These are phyloP conservation scores for Fomitopsis betulina DNA, from an alignment of 1,284 basidiomycete genomes.

Conservation along the genomic window DNA sequence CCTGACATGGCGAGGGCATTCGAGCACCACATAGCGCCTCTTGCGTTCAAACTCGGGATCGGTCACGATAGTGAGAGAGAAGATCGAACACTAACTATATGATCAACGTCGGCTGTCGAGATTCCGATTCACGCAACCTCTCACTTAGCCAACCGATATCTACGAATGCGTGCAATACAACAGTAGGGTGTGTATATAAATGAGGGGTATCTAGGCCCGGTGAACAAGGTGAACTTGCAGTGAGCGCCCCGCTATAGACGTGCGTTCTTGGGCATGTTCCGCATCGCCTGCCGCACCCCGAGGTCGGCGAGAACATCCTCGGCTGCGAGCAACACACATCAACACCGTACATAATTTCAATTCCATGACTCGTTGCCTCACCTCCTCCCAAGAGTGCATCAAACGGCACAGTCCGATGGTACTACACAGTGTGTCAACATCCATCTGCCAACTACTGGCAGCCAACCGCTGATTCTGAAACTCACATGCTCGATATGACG, in stretches of 20 bases:
- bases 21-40: not conserved
- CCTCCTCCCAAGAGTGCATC: conserved; percentile 69
- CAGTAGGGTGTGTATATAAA: not conserved
- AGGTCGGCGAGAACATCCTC: conserved; percentile 44
- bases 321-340: not conserved
- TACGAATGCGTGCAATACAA: not conserved
- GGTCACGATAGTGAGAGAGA: not conserved
- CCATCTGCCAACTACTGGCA: conserved; percentile 11
- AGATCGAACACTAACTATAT: not conserved
- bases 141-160: no score
- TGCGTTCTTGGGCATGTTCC: conserved; percentile 51
- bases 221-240: not conserved
- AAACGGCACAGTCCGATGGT: conserved; percentile 64
- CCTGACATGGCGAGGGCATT: not conserved
- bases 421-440: conserved; percentile 33
- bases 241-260: conserved; percentile 28
- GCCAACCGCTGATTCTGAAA: no score
- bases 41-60: no score
- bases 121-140: not conserved
- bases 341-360: not conserved
- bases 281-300: conserved; percentile 60
- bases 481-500: conserved; percentile 63
- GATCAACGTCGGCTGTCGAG: not conserved
- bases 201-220: not conserved
- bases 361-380: conserved; percentile 19